These are phyloP conservation scores for Diplocarpon mali DNA, from an alignment of 2,329 filamentous ascomycete genomes.

Conservation along the genomic window DNA sequence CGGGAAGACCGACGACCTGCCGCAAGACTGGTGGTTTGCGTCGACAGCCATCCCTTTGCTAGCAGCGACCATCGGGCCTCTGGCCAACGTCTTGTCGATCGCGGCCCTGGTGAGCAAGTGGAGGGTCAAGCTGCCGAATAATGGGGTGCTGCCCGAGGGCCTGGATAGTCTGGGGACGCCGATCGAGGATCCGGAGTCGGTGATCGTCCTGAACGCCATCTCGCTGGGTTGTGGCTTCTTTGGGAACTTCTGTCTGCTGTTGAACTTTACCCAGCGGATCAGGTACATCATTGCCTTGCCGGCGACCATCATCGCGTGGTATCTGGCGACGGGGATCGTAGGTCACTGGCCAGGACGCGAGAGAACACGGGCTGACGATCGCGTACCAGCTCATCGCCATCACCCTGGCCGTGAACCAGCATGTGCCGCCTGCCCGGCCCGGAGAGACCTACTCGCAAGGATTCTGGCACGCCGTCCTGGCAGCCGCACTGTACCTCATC, in stretches of 20 bases:
- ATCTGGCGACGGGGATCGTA: conserved; percentile 47
- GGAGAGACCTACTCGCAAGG: conserved; percentile 51
- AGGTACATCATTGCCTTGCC: conserved; percentile 59
- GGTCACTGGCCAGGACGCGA: conserved; percentile 29
- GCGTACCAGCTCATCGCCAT: conserved; percentile 42
- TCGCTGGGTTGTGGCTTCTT: conserved; percentile 53
- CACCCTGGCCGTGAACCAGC: conserved; percentile 44
- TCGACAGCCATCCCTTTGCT: conserved; percentile 42
- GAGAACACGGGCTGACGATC: background rate
- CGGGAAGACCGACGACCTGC: conserved; percentile 27
- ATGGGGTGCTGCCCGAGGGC: conserved; percentile 33
- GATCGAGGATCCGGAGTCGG: conserved; percentile 50
- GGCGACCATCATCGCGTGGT: conserved; percentile 56
- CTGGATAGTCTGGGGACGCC: conserved; percentile 39
- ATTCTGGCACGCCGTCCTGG: conserved; percentile 59
- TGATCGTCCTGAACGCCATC: conserved; percentile 49
- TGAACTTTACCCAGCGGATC: conserved; percentile 57
- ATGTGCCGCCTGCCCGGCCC: conserved; percentile 35
- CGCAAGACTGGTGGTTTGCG: conserved; percentile 32
- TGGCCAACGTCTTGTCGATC: conserved; percentile 61
- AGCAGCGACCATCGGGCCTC: conserved; percentile 55
- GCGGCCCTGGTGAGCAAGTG: conserved; percentile 55
- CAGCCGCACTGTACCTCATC: conserved; percentile 49
- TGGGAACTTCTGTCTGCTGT: conserved; percentile 56
- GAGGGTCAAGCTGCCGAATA: conserved; percentile 39